Percentiles rank a stretch among this genome's conserved stretches.
Evolutionary conservation across 371 early-diverging fungal genomes (phyloP).

Genomic region (Cokeromyces recurvatus): DNA sequence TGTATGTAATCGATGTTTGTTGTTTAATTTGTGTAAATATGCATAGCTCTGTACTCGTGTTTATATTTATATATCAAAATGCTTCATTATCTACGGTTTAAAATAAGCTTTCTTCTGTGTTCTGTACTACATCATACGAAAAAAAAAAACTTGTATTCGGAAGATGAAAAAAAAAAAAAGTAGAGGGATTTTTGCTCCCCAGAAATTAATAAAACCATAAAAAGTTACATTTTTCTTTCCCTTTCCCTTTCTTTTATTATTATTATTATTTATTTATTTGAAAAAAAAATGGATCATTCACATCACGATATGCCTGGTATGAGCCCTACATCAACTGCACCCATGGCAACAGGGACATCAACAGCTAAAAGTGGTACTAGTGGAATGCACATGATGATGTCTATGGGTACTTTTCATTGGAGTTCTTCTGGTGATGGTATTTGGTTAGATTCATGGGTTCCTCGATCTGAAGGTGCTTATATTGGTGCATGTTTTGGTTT

Average conservation of each 20-base stretch:
- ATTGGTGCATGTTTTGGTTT: slow-evolving; percentile 56
- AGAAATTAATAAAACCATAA: too few species aligned
- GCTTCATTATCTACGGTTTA: too few species aligned
- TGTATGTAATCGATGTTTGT: too few species aligned
- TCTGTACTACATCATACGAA: too few species aligned
- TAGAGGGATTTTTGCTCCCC: too few species aligned
- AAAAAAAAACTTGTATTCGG: too few species aligned
- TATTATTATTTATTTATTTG: not conserved
- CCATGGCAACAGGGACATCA: not conserved
- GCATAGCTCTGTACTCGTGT: too few species aligned
- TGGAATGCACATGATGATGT: slow-evolving; percentile 18
- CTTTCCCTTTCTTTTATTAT: not conserved
- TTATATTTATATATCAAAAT: too few species aligned
- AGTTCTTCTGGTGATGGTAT: slow-evolving; percentile 30
- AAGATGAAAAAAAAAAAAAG: too few species aligned
- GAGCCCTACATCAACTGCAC: slow-evolving; percentile 3
- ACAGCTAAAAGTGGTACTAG: not conserved
- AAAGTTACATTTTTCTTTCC: too few species aligned
- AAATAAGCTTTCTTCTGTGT: too few species aligned
- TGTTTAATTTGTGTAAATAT: too few species aligned
- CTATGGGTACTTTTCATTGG: slow-evolving; percentile 50
- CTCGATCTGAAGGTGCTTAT: slow-evolving; percentile 46
- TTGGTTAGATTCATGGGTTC: slow-evolving; percentile 39
- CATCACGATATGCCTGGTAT: slow-evolving; percentile 17
- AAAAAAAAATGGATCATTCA: slow-evolving; percentile 16